phyloP scores from a whole-genome alignment of 2,329 filamentous ascomycete genomes.

The Scedosporium minutisporum region DNA sequence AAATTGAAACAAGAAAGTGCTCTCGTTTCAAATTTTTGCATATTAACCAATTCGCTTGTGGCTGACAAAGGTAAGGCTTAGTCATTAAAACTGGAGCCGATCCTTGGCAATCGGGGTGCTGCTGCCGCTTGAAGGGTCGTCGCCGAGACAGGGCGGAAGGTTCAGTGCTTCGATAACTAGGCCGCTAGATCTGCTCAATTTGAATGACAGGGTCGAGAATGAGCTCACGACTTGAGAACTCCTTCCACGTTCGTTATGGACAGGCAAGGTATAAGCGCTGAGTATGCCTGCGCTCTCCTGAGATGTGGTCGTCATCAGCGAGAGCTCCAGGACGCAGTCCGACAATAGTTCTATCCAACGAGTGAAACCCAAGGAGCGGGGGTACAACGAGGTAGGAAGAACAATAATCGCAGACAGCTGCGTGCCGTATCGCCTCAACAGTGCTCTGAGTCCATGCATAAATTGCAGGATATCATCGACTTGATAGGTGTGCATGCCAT shows the following conservation, averaged over 20 bases:
- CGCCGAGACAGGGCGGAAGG: conserved; percentile 75
- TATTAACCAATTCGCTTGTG: no score
- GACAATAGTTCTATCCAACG: conserved; percentile 78
- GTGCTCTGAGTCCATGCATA: conserved; percentile 64
- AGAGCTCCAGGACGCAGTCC: conserved; percentile 80
- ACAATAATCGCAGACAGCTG: conserved; percentile 66
- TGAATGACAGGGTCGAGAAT: conserved; percentile 84
- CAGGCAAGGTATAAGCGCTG: conserved; percentile 70
- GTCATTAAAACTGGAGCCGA: conserved; percentile 4
- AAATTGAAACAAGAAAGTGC: no score
- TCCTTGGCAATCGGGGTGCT: conserved; percentile 28
- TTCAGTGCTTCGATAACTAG: conserved; percentile 83
- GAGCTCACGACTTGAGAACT: conserved; percentile 58
- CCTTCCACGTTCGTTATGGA: conserved; percentile 82
- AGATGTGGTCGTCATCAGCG: conserved; percentile 47
- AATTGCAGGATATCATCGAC: conserved; percentile 71
- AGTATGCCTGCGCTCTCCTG: conserved; percentile 75
- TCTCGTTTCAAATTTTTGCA: no score
- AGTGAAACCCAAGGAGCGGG: conserved; percentile 63
- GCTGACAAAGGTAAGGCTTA: conserved; percentile 2
- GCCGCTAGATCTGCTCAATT: conserved; percentile 67
- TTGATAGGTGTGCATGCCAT: conserved; percentile 58
- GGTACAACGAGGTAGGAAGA: conserved; percentile 70
- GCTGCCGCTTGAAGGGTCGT: conserved; percentile 24
- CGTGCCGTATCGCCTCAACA: conserved; percentile 58